These are phyloP conservation scores for Lophium mytilinum DNA, from an alignment of 495 filamentous ascomycete genomes.

Conservation along the genomic window DNA sequence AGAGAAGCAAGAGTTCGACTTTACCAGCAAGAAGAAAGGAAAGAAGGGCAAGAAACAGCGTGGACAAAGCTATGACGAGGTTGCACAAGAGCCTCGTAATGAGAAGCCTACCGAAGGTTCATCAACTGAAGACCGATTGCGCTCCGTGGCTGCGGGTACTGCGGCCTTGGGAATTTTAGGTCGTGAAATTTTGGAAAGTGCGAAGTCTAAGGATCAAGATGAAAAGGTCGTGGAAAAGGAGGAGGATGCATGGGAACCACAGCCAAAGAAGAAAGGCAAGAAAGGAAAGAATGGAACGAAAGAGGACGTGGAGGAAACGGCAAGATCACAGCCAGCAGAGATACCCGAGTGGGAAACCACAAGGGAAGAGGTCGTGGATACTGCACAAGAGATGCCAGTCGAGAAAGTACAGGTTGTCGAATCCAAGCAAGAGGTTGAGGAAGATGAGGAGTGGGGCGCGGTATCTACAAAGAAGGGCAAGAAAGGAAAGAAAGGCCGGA, in stretches of 20 bases:
- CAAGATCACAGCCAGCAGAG: neutral
- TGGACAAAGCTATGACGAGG: neutral
- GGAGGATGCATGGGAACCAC: constrained; percentile 3
- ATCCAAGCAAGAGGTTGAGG: neutral
- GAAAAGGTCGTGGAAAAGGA: neutral
- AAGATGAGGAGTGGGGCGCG: neutral
- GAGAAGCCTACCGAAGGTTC: neutral
- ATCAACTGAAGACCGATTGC: neutral
- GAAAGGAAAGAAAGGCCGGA: constrained; percentile 8
- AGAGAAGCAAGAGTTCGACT: neutral
- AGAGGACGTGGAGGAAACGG: neutral
- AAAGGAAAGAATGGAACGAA: constrained; percentile 20
- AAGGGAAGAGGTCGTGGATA: neutral
- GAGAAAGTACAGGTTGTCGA: neutral
- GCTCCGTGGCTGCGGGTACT: neutral
- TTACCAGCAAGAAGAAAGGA: constrained; percentile 29
- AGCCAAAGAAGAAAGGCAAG: constrained; percentile 24
- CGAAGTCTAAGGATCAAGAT: neutral
- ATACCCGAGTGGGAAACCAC: neutral
- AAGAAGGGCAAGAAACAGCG: constrained; percentile 1
- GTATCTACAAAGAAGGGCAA: constrained; percentile 13
- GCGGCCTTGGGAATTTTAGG: neutral
- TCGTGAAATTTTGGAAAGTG: neutral
- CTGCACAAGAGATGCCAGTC: neutral
- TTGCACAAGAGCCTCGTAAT: too few relatives aligned